These are phyloP conservation scores for Nowakowskiella sp. DNA, from an alignment of 192 early-diverging fungal species.

Conservation along the genomic window DNA sequence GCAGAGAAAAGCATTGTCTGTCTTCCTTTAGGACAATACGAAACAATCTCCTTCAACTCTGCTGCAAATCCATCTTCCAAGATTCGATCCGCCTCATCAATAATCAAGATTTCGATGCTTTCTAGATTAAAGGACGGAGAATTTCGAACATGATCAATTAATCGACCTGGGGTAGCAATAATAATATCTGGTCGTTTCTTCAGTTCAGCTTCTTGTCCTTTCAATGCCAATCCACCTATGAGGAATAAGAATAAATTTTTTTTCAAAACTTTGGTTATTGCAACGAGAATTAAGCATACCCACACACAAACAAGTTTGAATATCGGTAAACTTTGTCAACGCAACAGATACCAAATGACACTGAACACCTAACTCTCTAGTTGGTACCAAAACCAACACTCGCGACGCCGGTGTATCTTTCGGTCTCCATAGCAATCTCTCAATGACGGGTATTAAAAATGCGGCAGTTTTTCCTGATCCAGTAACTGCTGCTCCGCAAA, in stretches of 20 bases:
- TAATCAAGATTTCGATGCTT: constrained; percentile 87
- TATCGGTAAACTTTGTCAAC: constrained; percentile 82
- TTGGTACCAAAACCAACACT: constrained; percentile 89
- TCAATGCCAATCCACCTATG: constrained; percentile 76
- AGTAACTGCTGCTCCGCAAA: constrained; percentile 96
- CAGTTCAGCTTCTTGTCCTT: constrained; percentile 82
- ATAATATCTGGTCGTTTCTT: constrained; percentile 81
- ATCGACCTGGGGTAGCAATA: constrained; percentile 94
- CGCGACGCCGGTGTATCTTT: constrained; percentile 68
- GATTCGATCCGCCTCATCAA: constrained; percentile 99
- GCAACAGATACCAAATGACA: constrained; percentile 86
- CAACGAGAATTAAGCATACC: constrained; percentile 14
- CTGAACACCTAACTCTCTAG: constrained; percentile 96
- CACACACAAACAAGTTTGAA: constrained; percentile 77
- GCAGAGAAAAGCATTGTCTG: constrained; percentile 99
- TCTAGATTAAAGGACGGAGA: constrained; percentile 81
- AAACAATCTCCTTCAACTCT: constrained; percentile 93
- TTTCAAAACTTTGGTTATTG: neutral
- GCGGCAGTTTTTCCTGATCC: constrained; percentile 98
- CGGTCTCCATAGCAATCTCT: constrained; percentile 86
- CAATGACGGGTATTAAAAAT: constrained; percentile 91
- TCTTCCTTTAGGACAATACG: constrained; percentile 71
- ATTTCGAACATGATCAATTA: constrained; percentile 97
- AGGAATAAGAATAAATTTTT: neutral
- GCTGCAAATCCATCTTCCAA: constrained; percentile 95